Evolutionary conservation across 108 stramenopile genomes (phyloP), one percentile per base, ranked within the genome.

Genomic region (Nannochloropsis salina): DNA sequence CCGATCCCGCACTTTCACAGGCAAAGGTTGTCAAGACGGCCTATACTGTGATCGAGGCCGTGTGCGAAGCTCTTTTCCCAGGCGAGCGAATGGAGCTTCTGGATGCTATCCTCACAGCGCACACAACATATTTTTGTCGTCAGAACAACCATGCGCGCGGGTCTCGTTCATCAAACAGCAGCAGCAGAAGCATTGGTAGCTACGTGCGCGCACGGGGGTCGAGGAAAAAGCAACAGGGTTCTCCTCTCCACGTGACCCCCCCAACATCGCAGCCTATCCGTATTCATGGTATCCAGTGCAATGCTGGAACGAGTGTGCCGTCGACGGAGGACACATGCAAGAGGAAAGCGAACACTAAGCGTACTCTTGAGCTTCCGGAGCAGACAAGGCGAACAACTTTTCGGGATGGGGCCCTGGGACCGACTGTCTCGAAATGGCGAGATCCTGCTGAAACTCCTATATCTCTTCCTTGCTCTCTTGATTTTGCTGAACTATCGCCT

Each of bases 51-150:
- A 74, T 74, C 61, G 61, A 74, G 61, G 61, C 61, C 4, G 61
- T 74, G 61, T 74, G 61, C 61, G 61, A 74, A n/a, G n/a, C 61
- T n/a, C n/a, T 74, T 74, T 74, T 74, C 61, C 61, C 61, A n/a
- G 61, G 61, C 20, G 61, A 74, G 61, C 61, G 61, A 15, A 74
- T 74, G 61, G 61, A 74, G 61, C 61, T 74, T n/a, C 61, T 74
- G 6, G 61, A 74, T n/a, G 61, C 61, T 4, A 74, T 74, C 61
- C 1, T n/a, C n/a, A 6, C 20, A 4, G 61, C 61, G 4, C 61
- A 74, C n/a, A 74, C 15, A 6, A 74, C 61, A 15, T 74, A 74
- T n/a, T n/a, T 15, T n/a, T n/a, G 61, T n/a, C 61, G 61, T 15
- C 61, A 74, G 20, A 15, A 74, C 4, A 74, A 74, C 8, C 61